Evolutionary conservation across 1,139 yeast genomes (phyloP).

Genomic region (Hyphopichia wangnamkhiaoensis): DNA sequence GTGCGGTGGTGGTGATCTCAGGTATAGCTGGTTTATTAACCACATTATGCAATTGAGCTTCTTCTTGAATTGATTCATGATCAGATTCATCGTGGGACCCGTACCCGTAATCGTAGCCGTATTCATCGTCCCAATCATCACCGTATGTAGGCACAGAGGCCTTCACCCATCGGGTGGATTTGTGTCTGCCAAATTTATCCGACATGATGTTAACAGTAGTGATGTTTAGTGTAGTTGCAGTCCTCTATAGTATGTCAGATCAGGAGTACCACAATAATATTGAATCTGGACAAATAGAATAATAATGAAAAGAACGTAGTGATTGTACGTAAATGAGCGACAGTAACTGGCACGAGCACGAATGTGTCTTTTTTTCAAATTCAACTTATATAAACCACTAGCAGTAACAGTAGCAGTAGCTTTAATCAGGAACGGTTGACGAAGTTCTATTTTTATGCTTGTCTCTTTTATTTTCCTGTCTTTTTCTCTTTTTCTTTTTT

Average conservation of each 20-base stretch:
- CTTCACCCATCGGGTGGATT: constrained; percentile 65
- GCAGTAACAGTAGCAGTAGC: no score
- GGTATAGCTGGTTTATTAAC: neutral
- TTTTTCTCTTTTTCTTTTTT: no score
- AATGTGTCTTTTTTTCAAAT: no score
- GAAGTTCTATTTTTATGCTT: no score
- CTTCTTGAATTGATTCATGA: constrained; percentile 4
- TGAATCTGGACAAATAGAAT: no score
- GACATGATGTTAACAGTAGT: constrained; percentile 21
- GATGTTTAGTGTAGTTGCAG: neutral
- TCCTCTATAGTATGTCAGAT: no score
- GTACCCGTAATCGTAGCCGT: constrained; percentile 26
- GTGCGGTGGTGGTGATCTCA: neutral
- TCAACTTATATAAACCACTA: no score
- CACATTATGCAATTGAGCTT: neutral
- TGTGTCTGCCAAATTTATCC: constrained; percentile 54
- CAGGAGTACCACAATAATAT: no score
- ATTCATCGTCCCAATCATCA: constrained; percentile 56
- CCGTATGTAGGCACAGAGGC: constrained; percentile 61
- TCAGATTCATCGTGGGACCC: constrained; percentile 5
- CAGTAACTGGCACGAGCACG: no score
- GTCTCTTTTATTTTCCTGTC: neutral
- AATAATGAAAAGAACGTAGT: no score
- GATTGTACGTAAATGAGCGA: no score
- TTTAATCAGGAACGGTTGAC: no score